Evolutionary conservation across 202 grass and related monocot species (phyloP).

Genomic region (Zizania palustris): DNA sequence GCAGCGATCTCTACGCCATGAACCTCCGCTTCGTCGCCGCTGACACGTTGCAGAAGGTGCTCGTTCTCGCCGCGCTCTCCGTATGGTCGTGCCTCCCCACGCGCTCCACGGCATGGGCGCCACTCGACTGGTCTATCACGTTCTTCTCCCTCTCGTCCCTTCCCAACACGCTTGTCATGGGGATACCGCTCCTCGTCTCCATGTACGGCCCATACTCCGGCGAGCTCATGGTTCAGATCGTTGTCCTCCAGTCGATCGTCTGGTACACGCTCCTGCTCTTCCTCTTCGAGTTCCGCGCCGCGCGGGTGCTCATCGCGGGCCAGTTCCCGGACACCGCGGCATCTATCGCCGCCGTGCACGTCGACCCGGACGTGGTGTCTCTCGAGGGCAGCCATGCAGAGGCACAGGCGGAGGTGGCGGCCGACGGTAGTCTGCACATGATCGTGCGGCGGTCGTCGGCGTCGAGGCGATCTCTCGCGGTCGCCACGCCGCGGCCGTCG

Average conservation of each 20-base stretch:
- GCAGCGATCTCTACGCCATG: conserved; percentile 74
- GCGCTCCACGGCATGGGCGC: not conserved
- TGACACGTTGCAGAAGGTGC: conserved; percentile 82
- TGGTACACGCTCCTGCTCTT: conserved; percentile 93
- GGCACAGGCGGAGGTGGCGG: conserved; percentile 56
- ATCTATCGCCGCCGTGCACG: conserved; percentile 55
- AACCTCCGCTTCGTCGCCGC: conserved; percentile 80
- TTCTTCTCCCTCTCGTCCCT: conserved; percentile 78
- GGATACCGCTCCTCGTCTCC: conserved; percentile 74
- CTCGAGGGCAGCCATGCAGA: conserved; percentile 61
- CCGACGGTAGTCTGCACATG: conserved; percentile 67
- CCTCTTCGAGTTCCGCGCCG: conserved; percentile 86
- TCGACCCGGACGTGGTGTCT: conserved; percentile 73
- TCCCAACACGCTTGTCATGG: conserved; percentile 90
- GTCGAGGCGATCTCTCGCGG: conserved; percentile 50
- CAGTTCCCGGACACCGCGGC: conserved; percentile 59
- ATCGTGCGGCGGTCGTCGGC: conserved; percentile 58
- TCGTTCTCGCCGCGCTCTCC: conserved; percentile 61
- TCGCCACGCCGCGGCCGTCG: conserved; percentile 63
- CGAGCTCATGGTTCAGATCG: conserved; percentile 79
- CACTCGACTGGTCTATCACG: conserved; percentile 84
- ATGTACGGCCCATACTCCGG: conserved; percentile 80
- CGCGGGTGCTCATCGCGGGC: conserved; percentile 62
- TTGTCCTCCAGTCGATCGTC: conserved; percentile 89
- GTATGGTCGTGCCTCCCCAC: conserved; percentile 50